Base-by-base conservation (phyloP, 2,329 filamentous ascomycete genomes). In the Arachnomyces sp. region DNA sequence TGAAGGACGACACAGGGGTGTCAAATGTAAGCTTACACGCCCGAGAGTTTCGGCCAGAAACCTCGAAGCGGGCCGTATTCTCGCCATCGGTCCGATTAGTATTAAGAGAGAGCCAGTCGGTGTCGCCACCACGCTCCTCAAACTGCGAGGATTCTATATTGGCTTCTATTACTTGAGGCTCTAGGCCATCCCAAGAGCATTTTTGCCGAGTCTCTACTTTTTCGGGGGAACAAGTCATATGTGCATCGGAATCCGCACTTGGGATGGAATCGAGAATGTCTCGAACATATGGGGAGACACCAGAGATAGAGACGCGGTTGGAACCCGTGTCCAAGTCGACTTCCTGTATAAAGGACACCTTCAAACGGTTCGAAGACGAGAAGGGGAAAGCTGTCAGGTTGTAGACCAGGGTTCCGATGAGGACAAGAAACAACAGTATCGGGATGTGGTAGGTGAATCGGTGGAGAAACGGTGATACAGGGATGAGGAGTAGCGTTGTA, bases 361-460 rank as follows among this genome's bases (percentile, higher is more conserved):
- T 96, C 60, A 94, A 78, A 29, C 86, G 77, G 57, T 81, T 84
- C 43, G 79, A 73, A 15, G 76, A 66, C 0, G 86, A 92, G 63
- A 96, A 96, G 0, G 92, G 92, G 60, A 94, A 95, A 1, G 84
- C 85, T 2, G 77, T 65, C 3, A 95, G 74, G 56, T 93, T 94
- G 68, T 94, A 96, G 41, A 89, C 74, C 18, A 93, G 65, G 1
- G 87, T 93, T 20, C 73, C 84, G 16, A 77, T 55, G 45, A 88
- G 85, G 7, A 94, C 67, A 9, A 81, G 57, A 18, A 93, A 70
- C 12, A 95, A 62, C 51, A 94, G 80, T 0, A 82, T 66, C 0
- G 92, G 89, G 3, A 96, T 60, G 44, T 94, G 87, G 56, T 84
- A 83, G 1, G 82, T 86, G 47, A 92, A 78, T 32, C 90, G 82